These are phyloP conservation scores for Pestalotiopsis sp. DNA, from an alignment of 2,329 filamentous ascomycete genomes.

Conservation along the genomic window DNA sequence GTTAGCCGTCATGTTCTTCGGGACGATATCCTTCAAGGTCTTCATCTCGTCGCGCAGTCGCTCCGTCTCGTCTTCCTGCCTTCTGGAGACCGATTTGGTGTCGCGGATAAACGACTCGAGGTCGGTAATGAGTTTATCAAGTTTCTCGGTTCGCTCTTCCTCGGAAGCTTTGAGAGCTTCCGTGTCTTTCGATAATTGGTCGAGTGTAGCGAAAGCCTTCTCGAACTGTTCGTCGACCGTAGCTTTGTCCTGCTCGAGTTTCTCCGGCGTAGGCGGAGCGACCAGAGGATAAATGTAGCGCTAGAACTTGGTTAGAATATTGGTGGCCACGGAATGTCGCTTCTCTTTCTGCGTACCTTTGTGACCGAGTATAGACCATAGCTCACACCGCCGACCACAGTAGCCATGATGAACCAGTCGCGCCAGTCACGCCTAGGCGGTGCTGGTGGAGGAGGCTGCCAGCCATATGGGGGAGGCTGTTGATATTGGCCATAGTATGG, in stretches of 20 bases:
- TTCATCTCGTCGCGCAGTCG: conserved; percentile 86
- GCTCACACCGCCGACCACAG: conserved; percentile 84
- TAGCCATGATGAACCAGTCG: conserved; percentile 99
- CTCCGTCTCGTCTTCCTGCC: conserved; percentile 85
- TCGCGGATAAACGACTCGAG: conserved; percentile 83
- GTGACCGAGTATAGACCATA: conserved; percentile 89
- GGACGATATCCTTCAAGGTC: conserved; percentile 80
- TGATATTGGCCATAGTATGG: conserved; percentile 50
- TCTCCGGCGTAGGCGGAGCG: conserved; percentile 89
- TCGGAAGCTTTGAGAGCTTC: conserved; percentile 86
- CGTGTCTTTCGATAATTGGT: conserved; percentile 91
- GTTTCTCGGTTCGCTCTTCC: conserved; percentile 77
- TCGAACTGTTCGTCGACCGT: conserved; percentile 92
- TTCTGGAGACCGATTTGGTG: conserved; percentile 78
- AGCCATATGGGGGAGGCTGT: conserved; percentile 53
- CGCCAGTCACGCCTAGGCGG: conserved; percentile 89
- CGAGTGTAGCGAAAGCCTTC: conserved; percentile 86
- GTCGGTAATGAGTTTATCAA: conserved; percentile 81
- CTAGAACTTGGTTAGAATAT: conserved; percentile 43
- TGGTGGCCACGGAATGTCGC: neutral
- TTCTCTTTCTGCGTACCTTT: conserved; percentile 60
- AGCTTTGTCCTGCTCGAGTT: conserved; percentile 92
- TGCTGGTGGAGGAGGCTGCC: conserved; percentile 60
- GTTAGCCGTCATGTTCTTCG: conserved; percentile 85
- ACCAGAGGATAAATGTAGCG: conserved; percentile 92